These are phyloP conservation scores for Leptographium procerum DNA, from an alignment of 2,329 filamentous ascomycete species.

Conservation along the genomic window DNA sequence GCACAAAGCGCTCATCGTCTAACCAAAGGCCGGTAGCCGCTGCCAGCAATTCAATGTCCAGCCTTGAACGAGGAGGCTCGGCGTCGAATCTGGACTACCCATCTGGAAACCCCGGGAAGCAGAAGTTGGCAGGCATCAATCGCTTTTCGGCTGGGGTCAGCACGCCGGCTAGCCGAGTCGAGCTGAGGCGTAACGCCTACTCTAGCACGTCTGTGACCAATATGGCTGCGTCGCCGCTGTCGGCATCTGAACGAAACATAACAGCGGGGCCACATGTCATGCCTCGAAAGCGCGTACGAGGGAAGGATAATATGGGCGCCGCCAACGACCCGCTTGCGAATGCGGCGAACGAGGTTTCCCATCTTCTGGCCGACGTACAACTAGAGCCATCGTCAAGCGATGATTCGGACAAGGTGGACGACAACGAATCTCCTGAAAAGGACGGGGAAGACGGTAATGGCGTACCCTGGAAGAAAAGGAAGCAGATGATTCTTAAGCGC, in stretches of 20 bases:
- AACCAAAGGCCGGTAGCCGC: conserved; percentile 2
- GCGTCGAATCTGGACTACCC: not conserved
- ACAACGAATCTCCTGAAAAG: conserved; percentile 1
- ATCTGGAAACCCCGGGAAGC: not conserved
- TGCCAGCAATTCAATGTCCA: not conserved
- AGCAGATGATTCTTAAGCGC: conserved; percentile 58
- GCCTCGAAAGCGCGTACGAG: not conserved
- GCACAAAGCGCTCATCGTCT: conserved; percentile 4
- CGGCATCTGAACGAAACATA: not conserved
- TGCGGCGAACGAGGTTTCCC: conserved; percentile 5
- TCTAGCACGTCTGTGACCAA: conserved; percentile 5
- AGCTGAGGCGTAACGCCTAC: conserved; percentile 10
- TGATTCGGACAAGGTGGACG: conserved; percentile 9
- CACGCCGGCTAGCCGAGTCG: not conserved
- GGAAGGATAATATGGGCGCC: not conserved
- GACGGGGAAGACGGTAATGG: conserved; percentile 2
- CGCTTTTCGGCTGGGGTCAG: not conserved
- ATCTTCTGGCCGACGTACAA: conserved; percentile 11
- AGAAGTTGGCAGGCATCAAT: too few relatives aligned
- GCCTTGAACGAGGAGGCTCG: conserved; percentile 1
- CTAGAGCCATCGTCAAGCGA: conserved; percentile 9
- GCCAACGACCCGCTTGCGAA: not conserved
- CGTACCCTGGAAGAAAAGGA: conserved; percentile 45
- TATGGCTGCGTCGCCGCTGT: not conserved
- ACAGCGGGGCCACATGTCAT: not conserved